Percentiles rank a stretch among this genome's conserved stretches.
Conservation (phyloP, 192 early-diverging fungal species). For the Chytriomyces sp. region DNA sequence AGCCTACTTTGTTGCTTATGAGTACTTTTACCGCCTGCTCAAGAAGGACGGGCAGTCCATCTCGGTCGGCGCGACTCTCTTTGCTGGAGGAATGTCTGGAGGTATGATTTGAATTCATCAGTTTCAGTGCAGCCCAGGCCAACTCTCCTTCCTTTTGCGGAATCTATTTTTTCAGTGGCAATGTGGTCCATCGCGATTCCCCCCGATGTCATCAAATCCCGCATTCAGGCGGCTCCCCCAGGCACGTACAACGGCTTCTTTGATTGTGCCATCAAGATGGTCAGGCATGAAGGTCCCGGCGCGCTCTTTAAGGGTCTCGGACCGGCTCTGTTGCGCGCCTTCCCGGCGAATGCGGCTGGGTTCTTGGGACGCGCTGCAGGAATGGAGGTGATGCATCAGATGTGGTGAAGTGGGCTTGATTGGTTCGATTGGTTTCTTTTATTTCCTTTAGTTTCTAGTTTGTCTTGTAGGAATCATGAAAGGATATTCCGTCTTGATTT, state of each 20-base stretch:
- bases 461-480: too few relatives aligned
- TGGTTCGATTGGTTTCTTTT: too few relatives aligned
- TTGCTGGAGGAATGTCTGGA: conserved; percentile 79
- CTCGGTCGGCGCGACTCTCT: conserved; percentile 79
- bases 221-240: conserved; percentile 82
- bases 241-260: conserved; percentile 80
- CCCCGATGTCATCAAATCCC: conserved; percentile 90
- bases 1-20: conserved; percentile 95
- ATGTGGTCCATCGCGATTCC: conserved; percentile 97
- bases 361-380: conserved; percentile 53
- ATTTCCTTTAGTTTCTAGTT: too few relatives aligned
- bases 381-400: conserved; percentile 50
- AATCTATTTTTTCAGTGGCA: conserved; percentile 39
- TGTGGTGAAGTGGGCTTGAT: too few relatives aligned
- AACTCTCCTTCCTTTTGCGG: not conserved
- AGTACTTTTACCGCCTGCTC: conserved; percentile 64
- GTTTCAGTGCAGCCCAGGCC: not conserved
- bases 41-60: conserved; percentile 62
- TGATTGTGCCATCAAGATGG: conserved; percentile 71
- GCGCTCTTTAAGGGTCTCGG: conserved; percentile 88
- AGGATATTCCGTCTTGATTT: too few relatives aligned
- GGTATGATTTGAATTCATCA: not conserved
- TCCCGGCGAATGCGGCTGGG: conserved; percentile 66
- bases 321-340: conserved; percentile 87
- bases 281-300: conserved; percentile 71